phyloP scores from a whole-genome alignment of 495 filamentous ascomycete genomes.

The Penicillium pulvis region DNA sequence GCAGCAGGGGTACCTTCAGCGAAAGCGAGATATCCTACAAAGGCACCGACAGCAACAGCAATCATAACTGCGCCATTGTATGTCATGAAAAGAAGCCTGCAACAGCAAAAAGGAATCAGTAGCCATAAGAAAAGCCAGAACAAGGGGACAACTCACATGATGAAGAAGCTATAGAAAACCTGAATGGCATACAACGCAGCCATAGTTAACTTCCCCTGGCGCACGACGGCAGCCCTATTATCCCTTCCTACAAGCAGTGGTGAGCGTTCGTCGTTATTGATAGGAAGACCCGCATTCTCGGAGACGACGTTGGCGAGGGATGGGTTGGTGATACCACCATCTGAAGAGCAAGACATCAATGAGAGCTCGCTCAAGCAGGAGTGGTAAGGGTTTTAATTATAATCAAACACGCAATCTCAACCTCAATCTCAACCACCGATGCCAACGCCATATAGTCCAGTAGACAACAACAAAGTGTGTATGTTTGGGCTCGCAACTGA shows the following conservation, averaged over 20 bases:
- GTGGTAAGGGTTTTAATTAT: slow-evolving; percentile 1
- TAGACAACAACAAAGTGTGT: slow-evolving; percentile 1
- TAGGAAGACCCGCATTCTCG: slow-evolving; percentile 16
- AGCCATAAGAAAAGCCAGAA: neutral
- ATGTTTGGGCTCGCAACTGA: slow-evolving; percentile 11
- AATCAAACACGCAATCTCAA: neutral
- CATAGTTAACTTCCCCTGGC: slow-evolving; percentile 72
- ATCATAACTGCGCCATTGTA: slow-evolving; percentile 99
- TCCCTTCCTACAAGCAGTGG: slow-evolving; percentile 66
- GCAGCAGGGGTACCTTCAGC: slow-evolving; percentile 64
- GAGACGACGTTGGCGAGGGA: slow-evolving; percentile 29
- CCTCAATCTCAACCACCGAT: slow-evolving; percentile 4
- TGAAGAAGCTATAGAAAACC: slow-evolving; percentile 99
- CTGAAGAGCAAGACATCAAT: slow-evolving; percentile 44
- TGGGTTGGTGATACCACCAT: slow-evolving; percentile 48
- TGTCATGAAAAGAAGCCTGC: slow-evolving; percentile 98
- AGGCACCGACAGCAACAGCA: slow-evolving; percentile 84
- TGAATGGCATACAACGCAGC: slow-evolving; percentile 85
- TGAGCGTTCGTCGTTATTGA: slow-evolving; percentile 62
- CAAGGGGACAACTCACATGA: slow-evolving; percentile 73
- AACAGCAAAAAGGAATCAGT: neutral
- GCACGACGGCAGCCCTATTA: slow-evolving; percentile 44
- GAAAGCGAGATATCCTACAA: slow-evolving; percentile 84
- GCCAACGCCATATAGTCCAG: slow-evolving; percentile 9
- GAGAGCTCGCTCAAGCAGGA: slow-evolving; percentile 29